Percentiles rank a stretch among this genome's conserved stretches.
These are phyloP conservation scores for Colletotrichum plurivorum DNA, from an alignment of 2,329 filamentous ascomycete species.

Conservation along the genomic window DNA sequence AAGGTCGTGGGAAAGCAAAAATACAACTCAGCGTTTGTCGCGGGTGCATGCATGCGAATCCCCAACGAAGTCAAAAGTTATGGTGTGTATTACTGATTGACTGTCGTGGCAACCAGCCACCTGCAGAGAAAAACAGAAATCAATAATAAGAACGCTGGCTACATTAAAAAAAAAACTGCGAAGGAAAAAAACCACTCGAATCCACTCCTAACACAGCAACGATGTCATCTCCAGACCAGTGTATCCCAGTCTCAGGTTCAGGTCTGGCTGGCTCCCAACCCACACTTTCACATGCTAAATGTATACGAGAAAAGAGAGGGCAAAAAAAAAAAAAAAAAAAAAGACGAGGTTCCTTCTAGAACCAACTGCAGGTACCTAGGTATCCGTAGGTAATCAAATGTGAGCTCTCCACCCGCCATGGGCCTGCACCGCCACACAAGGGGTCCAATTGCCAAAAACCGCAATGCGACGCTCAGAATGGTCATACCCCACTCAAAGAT, in stretches of 20 bases:
- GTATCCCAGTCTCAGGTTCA: slow-evolving; percentile 18
- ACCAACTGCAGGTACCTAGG: not conserved
- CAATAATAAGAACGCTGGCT: too few relatives aligned
- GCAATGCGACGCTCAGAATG: not conserved
- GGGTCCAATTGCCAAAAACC: slow-evolving; percentile 24
- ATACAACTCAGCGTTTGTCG: too few relatives aligned
- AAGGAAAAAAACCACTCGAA: not conserved
- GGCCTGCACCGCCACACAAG: slow-evolving; percentile 27
- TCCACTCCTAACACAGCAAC: slow-evolving; percentile 13
- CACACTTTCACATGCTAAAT: slow-evolving; percentile 20
- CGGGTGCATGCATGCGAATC: too few relatives aligned
- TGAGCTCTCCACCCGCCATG: slow-evolving; percentile 17
- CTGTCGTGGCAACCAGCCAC: too few relatives aligned
- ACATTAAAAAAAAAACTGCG: not conserved
- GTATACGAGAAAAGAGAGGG: not conserved
- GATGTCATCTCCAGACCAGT: not conserved
- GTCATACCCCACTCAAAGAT: slow-evolving; percentile 4
- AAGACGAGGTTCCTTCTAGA: not conserved
- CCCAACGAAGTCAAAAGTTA: too few relatives aligned
- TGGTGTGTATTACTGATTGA: too few relatives aligned
- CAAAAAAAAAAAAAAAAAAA: not conserved
- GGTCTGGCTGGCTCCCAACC: not conserved
- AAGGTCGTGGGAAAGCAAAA: too few relatives aligned
- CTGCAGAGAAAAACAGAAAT: too few relatives aligned
- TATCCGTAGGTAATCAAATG: not conserved